Base-by-base conservation (phyloP, 2,329 filamentous ascomycete genomes). In the Rutstroemia sp. region DNA sequence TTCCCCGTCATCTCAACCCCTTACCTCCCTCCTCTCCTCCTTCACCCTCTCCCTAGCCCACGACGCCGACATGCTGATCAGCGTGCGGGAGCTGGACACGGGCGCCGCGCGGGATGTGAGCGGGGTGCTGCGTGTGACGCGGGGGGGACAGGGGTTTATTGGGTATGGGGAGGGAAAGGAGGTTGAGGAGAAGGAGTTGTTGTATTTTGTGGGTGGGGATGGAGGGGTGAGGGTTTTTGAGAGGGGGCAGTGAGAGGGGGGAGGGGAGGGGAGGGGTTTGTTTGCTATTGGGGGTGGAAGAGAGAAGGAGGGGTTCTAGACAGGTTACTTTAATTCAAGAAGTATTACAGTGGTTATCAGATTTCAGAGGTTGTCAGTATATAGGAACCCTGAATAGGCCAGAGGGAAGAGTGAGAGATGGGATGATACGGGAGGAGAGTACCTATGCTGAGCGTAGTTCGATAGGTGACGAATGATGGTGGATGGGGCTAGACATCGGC, bases 51-150 rank as follows among this genome's bases (percentile, higher is more conserved):
- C 80, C 5, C 72, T 87, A 60, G 88, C 87, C n/a, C 90, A 96
- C 69, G 79, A 83, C 64, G 89, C 91, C 8, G 73, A 81, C n/a
- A 76, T 80, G 60, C 78, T 92, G 3, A 72, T 95, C 64, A 82
- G 88, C 59, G 73, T 94, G 57, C 78, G 92, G 52, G 78, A 86
- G 66, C 71, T 97, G 59, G 91, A 95, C 67, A 95, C 91, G 0
- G 92, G 92, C 0, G 84, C 85, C n/a, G 92, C 92, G 60, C 86
- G 81, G 68, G 92, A 96, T 72, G 89, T 97, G 34, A 95, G 89
- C 72, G 92, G 92, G 2, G 90, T 96, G 45, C 67, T 96, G 60
- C 80, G 91, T 62, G 77, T 94, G 50, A 92, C 87, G 17, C 76
- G 78, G 46, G 84, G 84, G 3, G 73, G 64, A 14, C 69, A 67